Percentiles rank a stretch among this genome's conserved stretches.
These are phyloP conservation scores for Lactifluus hygrophoroides DNA, from an alignment of 768 basidiomycete genomes.

Conservation along the genomic window DNA sequence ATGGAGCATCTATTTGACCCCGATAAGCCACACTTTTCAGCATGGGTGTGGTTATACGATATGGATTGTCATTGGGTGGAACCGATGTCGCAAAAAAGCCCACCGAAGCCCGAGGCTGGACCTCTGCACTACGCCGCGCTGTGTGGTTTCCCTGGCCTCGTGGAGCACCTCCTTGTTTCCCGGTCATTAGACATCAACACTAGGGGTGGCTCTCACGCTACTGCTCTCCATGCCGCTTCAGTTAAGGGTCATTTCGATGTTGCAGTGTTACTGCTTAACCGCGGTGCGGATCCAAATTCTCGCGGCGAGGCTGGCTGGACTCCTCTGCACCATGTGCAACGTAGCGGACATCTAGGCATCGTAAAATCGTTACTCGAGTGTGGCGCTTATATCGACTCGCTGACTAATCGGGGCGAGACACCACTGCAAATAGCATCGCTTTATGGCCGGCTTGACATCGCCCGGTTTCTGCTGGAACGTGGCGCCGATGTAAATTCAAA, in stretches of 20 bases:
- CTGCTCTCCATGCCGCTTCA: too few relatives aligned
- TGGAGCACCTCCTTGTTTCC: neutral
- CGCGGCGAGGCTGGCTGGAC: too few relatives aligned
- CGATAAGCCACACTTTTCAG: neutral
- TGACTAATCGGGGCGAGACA: too few relatives aligned
- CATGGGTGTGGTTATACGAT: slow-evolving; percentile 7
- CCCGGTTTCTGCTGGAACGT: neutral
- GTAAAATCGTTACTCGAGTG: too few relatives aligned
- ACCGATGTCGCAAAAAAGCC: neutral
- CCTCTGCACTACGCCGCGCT: slow-evolving; percentile 1
- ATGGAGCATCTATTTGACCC: neutral
- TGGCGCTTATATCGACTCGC: too few relatives aligned
- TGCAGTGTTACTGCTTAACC: too few relatives aligned
- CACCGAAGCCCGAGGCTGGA: neutral
- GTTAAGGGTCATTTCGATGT: too few relatives aligned
- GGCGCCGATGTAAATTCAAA: neutral
- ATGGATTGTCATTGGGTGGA: neutral
- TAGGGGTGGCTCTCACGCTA: neutral
- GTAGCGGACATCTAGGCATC: too few relatives aligned
- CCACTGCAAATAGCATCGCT: neutral
- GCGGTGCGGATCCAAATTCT: too few relatives aligned
- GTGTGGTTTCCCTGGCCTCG: neutral
- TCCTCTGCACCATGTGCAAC: too few relatives aligned
- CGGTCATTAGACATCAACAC: neutral
- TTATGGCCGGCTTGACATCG: neutral